A percentile compares a stretch with the other conserved stretches of the same genome.
These are phyloP conservation scores for Vigna trinervia DNA, from an alignment of 306 rosid species.

Conservation along the genomic window DNA sequence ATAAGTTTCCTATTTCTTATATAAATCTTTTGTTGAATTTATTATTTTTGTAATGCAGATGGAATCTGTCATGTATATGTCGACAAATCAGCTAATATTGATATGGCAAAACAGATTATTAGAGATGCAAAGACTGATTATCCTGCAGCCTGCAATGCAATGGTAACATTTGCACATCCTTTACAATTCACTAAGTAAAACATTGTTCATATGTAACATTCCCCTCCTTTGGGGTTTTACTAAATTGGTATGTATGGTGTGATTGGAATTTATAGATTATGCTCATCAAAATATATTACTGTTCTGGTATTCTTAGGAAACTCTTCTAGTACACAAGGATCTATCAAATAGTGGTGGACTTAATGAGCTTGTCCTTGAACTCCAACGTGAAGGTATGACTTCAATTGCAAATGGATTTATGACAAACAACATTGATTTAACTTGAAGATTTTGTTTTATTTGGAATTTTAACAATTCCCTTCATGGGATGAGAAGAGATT, in stretches of 20 bases:
- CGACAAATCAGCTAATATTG: conserved; percentile 77
- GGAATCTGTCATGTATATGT: conserved; percentile 86
- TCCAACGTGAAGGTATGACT: conserved; percentile 65
- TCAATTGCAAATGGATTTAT: conserved; percentile 32
- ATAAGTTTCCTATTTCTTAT: conserved; percentile 16
- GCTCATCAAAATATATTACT: conserved; percentile 32
- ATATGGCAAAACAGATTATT: conserved; percentile 79
- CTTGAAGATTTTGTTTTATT: conserved; percentile 13
- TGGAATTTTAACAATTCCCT: too few relatives aligned
- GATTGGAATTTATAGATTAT: conserved; percentile 7
- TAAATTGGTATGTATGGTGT: conserved; percentile 2
- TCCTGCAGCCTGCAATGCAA: conserved; percentile 86
- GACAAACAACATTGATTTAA: conserved; percentile 20
- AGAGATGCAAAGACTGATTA: conserved; percentile 81
- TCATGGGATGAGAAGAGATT: too few relatives aligned
- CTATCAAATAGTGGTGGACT: conserved; percentile 59
- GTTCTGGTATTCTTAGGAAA: conserved; percentile 63
- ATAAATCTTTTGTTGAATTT: conserved; percentile 31
- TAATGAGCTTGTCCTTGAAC: conserved; percentile 61
- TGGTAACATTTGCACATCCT: conserved; percentile 59
- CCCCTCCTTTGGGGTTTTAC: not conserved
- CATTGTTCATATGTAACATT: conserved; percentile 9
- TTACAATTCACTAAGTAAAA: not conserved
- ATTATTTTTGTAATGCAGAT: conserved; percentile 59
- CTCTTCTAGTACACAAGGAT: conserved; percentile 87